phyloP scores from a whole-genome alignment of 1,284 basidiomycete species.

The Trichosporon sp. region DNA sequence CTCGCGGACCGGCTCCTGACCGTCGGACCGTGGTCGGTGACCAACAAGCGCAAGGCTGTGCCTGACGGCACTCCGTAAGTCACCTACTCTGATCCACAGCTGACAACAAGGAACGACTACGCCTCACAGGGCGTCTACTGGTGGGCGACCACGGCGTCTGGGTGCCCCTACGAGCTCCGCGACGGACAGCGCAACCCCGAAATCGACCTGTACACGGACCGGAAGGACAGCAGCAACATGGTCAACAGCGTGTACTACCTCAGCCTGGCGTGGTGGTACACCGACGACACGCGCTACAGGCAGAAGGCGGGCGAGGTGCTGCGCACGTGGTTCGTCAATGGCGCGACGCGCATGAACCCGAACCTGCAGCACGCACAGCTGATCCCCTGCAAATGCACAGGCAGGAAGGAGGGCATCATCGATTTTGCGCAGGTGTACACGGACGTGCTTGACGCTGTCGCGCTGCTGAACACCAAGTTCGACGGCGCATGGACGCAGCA shows the following conservation, averaged over 20 bases:
- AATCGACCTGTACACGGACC: conserved; percentile 29
- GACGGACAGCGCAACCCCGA: conserved; percentile 29
- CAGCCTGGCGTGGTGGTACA: conserved; percentile 30
- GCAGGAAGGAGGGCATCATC: conserved; percentile 28
- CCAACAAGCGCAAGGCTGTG: conserved; percentile 21
- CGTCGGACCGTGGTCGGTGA: conserved; percentile 25
- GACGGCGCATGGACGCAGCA: conserved; percentile 21
- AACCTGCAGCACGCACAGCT: conserved; percentile 29
- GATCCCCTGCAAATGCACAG: conserved; percentile 25
- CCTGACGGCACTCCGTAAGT: conserved; percentile 24
- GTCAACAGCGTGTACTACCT: conserved; percentile 24
- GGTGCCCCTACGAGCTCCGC: conserved; percentile 26
- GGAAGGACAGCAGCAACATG: conserved; percentile 23
- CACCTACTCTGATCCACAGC: no score
- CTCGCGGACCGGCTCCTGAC: conserved; percentile 14
- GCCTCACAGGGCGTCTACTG: conserved; percentile 30
- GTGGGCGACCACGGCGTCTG: conserved; percentile 13
- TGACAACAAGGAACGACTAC: conserved; percentile 23
- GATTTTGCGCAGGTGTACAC: conserved; percentile 31
- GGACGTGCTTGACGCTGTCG: conserved; percentile 25
- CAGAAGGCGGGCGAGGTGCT: conserved; percentile 17
- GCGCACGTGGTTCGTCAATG: conserved; percentile 23
- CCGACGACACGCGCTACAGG: conserved; percentile 24
- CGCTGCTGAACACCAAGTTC: conserved; percentile 14
- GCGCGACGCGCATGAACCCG: conserved; percentile 24